phyloP scores from a whole-genome alignment of 352 stramenopile genomes.

The Blastocystis sp. region DNA sequence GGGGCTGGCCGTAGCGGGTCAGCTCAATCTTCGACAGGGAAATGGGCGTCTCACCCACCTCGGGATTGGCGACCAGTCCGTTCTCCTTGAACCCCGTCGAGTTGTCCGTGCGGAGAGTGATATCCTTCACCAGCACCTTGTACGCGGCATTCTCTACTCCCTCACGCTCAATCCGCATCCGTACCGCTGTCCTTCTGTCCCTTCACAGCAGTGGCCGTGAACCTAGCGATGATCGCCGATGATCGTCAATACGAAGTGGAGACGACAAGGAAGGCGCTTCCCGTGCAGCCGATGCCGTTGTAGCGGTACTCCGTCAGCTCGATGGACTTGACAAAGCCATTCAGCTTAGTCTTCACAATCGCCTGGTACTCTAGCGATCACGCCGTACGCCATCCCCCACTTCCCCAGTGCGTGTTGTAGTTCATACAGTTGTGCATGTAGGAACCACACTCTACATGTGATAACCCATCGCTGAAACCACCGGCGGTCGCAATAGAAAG shows the following conservation, averaged over 20 bases:
- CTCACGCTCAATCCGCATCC: background rate
- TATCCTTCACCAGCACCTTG: background rate
- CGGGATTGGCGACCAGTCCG: background rate
- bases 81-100: background rate
- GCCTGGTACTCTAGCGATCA: slow-evolving; percentile 6
- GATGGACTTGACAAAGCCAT: slow-evolving; percentile 20
- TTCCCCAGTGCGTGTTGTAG: slow-evolving; percentile 27
- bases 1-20: slow-evolving; percentile 12
- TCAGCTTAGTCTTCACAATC: slow-evolving; percentile 14
- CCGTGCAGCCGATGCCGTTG: slow-evolving; percentile 2
- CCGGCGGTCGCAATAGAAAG: background rate
- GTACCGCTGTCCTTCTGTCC: slow-evolving; percentile 18
- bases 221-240: background rate
- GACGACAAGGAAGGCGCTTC: slow-evolving; percentile 2
- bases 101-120: slow-evolving; percentile 7
- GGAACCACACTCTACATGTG: slow-evolving; percentile 1
- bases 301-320: slow-evolving; percentile 40
- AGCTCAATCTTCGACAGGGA: slow-evolving; percentile 6
- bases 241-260: background rate
- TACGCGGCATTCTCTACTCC: background rate
- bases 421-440: slow-evolving; percentile 30
- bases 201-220: background rate
- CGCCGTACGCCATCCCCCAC: background rate
- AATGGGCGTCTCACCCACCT: background rate
- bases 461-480: background rate